Evolutionary conservation across 257 asterid genomes (phyloP).

Genomic region (Solanum clarkiae): DNA sequence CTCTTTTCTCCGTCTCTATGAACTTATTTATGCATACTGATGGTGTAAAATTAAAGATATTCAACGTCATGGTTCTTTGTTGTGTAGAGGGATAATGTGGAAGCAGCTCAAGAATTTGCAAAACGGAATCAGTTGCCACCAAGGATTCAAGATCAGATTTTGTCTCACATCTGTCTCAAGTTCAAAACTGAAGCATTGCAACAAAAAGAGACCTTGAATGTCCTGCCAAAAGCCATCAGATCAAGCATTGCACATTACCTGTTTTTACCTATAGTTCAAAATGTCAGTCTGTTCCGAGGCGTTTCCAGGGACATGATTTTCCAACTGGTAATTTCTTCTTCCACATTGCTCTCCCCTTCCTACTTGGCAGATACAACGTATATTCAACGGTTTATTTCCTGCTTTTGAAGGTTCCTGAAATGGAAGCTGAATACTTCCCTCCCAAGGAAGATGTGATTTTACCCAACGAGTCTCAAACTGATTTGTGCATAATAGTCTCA

Average conservation of each 20-base stretch:
- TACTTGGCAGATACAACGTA: neutral
- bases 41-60: neutral
- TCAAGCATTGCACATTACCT: slow-evolving; percentile 56
- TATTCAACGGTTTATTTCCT: neutral
- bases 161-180: slow-evolving; percentile 70
- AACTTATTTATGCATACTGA: neutral
- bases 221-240: slow-evolving; percentile 72
- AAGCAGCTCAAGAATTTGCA: slow-evolving; percentile 61
- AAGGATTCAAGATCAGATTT: slow-evolving; percentile 44
- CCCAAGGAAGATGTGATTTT: slow-evolving; percentile 72
- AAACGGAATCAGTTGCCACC: slow-evolving; percentile 68
- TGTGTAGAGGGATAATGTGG: slow-evolving; percentile 57
- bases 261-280: slow-evolving; percentile 56
- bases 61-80: neutral
- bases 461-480: slow-evolving; percentile 67
- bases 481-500: slow-evolving; percentile 54
- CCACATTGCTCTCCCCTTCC: neutral
- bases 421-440: slow-evolving; percentile 82
- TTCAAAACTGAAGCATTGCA: slow-evolving; percentile 81
- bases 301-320: slow-evolving; percentile 61
- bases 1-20: neutral
- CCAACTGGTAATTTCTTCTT: slow-evolving; percentile 48
- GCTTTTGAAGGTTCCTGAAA: slow-evolving; percentile 49
- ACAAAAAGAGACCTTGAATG: slow-evolving; percentile 58
- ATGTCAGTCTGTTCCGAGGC: slow-evolving; percentile 53